phyloP scores from a whole-genome alignment of 225 moss, liverwort and hornwort genomes.

The Pseudoscleropodium purum region DNA sequence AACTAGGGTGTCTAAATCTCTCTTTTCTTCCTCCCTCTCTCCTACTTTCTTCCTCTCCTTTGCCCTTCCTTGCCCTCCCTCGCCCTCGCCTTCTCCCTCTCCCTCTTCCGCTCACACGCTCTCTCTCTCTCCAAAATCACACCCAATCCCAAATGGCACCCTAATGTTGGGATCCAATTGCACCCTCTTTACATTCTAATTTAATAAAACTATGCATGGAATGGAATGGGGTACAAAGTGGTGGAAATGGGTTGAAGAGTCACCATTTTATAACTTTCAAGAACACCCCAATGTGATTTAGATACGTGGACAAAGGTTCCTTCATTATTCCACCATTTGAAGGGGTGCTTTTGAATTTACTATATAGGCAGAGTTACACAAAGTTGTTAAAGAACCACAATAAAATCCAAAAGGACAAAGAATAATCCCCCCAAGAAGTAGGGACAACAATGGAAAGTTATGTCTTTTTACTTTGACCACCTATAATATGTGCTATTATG shows the following conservation, averaged over 20 bases:
- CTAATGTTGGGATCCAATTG: background rate
- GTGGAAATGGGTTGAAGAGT: background rate
- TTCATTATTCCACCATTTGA: background rate
- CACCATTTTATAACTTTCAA: background rate
- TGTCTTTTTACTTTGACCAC: background rate
- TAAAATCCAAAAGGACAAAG: background rate
- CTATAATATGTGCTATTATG: background rate
- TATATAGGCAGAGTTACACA: background rate
- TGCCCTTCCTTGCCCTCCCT: too few relatives aligned
- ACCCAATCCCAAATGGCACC: rapidly evolving
- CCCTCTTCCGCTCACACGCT: too few relatives aligned
- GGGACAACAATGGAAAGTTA: background rate
- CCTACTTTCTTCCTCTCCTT: too few relatives aligned
- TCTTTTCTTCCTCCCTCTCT: too few relatives aligned
- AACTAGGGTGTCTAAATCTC: too few relatives aligned
- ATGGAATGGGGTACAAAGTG: background rate
- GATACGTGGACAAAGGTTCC: background rate
- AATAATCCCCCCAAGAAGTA: rapidly evolving
- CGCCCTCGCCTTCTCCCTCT: too few relatives aligned
- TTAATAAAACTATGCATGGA: background rate
- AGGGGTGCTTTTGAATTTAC: background rate
- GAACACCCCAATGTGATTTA: rapidly evolving
- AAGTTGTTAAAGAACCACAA: background rate
- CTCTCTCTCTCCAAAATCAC: too few relatives aligned
- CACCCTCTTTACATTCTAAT: background rate